Conservation (phyloP, 345 rosid species). For the Eutrema heterophyllum region DNA sequence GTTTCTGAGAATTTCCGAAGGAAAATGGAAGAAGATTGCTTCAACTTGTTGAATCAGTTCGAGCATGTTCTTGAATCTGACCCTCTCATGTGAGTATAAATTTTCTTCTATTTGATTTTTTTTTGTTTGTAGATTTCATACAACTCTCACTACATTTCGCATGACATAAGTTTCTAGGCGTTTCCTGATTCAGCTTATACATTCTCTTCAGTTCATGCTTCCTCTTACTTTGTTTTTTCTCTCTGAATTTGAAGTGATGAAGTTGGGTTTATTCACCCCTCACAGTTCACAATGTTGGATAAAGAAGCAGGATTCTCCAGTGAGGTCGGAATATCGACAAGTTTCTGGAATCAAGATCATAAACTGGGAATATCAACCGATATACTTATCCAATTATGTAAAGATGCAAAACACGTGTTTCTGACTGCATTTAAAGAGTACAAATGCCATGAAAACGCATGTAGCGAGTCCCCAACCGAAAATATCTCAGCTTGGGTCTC, state of each 20-base stretch:
- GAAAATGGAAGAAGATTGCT: constrained; percentile 6
- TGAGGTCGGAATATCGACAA: constrained; percentile 15
- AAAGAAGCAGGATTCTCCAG: constrained; percentile 31
- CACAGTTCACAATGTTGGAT: constrained; percentile 58
- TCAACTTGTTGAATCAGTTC: constrained; percentile 45
- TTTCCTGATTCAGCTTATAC: neutral
- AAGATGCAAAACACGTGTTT: constrained; percentile 54
- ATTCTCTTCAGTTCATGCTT: neutral
- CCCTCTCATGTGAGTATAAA: constrained; percentile 62
- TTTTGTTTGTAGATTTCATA: neutral
- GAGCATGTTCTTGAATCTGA: constrained; percentile 62
- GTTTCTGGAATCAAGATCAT: constrained; percentile 67
- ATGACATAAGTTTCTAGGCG: neutral
- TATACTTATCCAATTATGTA: constrained; percentile 52
- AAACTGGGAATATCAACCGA: constrained; percentile 76
- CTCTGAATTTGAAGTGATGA: constrained; percentile 54
- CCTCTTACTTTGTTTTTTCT: neutral
- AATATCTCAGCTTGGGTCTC: neutral
- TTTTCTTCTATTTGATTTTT: neutral
- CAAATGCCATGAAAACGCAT: constrained; percentile 19
- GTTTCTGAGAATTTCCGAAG: no score
- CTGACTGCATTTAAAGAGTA: constrained; percentile 38
- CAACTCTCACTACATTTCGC: neutral
- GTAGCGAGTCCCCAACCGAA: constrained; percentile 9
- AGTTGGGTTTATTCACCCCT: constrained; percentile 81